phyloP scores from a whole-genome alignment of 2,329 filamentous ascomycete genomes.

The Epichloe typhina region DNA sequence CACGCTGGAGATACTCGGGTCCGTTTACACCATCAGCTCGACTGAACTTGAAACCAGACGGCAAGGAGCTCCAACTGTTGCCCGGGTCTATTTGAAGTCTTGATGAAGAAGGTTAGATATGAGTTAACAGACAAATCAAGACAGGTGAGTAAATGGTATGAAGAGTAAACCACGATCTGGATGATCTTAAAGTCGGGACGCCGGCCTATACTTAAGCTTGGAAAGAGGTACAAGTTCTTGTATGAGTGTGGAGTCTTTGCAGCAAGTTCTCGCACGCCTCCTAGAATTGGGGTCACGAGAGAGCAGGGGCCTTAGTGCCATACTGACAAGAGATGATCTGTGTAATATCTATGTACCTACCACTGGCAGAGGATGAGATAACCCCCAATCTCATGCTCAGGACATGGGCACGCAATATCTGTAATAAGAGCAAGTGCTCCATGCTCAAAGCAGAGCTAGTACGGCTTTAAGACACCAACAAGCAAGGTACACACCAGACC shows the following conservation, averaged over 20 bases:
- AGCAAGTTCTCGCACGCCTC: background rate
- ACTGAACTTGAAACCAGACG: background rate
- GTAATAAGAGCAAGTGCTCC: background rate
- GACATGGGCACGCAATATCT: slow-evolving; percentile 2
- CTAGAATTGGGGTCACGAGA: background rate
- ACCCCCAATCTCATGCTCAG: slow-evolving; percentile 3
- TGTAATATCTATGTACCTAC: slow-evolving; percentile 2
- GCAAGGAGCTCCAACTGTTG: too few species aligned
- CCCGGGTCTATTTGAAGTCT: background rate
- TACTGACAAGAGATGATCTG: slow-evolving; percentile 4
- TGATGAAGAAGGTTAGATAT: background rate
- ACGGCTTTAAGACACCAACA: slow-evolving; percentile 2
- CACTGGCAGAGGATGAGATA: slow-evolving; percentile 6
- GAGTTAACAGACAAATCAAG: background rate
- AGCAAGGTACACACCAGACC: slow-evolving; percentile 1
- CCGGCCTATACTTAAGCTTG: slow-evolving; percentile 1
- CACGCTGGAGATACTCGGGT: background rate
- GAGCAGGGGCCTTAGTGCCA: slow-evolving; percentile 1
- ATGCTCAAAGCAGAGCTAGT: slow-evolving; percentile 3
- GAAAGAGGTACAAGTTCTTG: background rate
- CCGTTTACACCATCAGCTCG: background rate
- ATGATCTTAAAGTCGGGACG: background rate
- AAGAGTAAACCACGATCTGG: background rate
- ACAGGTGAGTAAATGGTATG: background rate
- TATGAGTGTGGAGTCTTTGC: background rate